Conservation (phyloP, 192 early-diverging fungal species). For the Coemansia furcata region DNA sequence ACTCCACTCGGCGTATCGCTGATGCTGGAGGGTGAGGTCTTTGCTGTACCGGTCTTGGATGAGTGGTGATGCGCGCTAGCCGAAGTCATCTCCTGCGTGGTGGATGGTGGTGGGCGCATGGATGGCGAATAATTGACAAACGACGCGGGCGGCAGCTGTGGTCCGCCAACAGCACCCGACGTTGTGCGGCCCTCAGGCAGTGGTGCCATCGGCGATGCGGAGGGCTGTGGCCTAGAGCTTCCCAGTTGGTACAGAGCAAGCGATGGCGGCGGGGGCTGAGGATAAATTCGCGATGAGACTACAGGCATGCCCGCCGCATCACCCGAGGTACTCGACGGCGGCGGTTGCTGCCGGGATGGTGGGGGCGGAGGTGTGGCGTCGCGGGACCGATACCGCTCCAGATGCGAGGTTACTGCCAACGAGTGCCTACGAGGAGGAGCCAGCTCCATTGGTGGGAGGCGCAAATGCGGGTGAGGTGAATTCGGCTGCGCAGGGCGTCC, state of each 20-base stretch:
- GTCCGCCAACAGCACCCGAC: not conserved
- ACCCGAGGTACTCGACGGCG: not conserved
- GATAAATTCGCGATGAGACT: conserved; percentile 1
- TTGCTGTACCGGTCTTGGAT: not conserved
- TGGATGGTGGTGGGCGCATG: not conserved
- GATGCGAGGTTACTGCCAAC: conserved; percentile 49
- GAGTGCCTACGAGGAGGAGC: conserved; percentile 48
- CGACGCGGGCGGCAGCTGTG: conserved; percentile 15
- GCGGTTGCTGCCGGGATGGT: not conserved
- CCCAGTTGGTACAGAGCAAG: not conserved
- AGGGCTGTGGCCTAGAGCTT: conserved; percentile 1
- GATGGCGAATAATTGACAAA: conserved; percentile 29
- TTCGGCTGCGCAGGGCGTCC: not conserved
- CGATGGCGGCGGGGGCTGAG: conserved; percentile 2
- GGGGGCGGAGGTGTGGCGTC: conserved; percentile 33
- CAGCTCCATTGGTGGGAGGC: conserved; percentile 49
- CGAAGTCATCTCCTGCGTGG: not conserved
- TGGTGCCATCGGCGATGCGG: conserved; percentile 21
- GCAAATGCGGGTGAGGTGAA: conserved; percentile 7
- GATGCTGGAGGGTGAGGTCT: conserved; percentile 3
- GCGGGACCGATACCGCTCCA: conserved; percentile 46
- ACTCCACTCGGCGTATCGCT: not conserved
- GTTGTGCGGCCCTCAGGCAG: conserved; percentile 21
- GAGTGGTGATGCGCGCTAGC: not conserved
- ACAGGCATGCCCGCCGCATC: conserved; percentile 1